A percentile compares a stretch with the other conserved stretches of the same genome.
Evolutionary conservation across 768 basidiomycete genomes (phyloP).

Genomic region (Leccinum subtestaceum): DNA sequence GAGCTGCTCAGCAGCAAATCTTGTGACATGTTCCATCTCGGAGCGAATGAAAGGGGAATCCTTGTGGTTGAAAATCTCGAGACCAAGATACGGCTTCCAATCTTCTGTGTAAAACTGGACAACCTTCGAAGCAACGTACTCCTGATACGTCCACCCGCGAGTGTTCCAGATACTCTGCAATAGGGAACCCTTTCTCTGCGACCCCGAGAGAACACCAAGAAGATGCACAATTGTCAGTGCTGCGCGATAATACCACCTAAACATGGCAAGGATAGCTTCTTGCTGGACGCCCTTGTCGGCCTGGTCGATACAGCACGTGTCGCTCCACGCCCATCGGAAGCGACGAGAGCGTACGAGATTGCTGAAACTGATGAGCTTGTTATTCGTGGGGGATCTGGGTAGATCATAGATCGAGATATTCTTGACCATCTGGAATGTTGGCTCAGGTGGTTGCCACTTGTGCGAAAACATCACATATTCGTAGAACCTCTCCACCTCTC

Average conservation of each 20-base stretch:
- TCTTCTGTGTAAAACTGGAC: not conserved
- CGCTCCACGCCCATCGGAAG: not conserved
- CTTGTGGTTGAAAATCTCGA: not conserved
- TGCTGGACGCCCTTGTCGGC: not conserved
- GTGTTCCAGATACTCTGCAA: not conserved
- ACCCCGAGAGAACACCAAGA: not conserved
- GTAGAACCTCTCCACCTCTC: not conserved
- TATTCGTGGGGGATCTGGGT: not conserved
- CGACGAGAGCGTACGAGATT: not conserved
- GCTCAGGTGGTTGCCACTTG: not conserved
- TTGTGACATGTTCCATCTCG: not conserved
- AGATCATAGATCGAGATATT: not conserved
- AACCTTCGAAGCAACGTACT: not conserved
- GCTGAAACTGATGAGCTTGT: not conserved
- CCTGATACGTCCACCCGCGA: not conserved
- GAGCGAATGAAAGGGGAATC: not conserved
- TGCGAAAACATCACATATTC: not conserved
- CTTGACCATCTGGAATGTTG: not conserved
- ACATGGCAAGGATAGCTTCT: not conserved
- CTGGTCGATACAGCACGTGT: not conserved
- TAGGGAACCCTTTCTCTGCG: not conserved
- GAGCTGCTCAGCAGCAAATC: not conserved
- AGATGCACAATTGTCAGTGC: not conserved
- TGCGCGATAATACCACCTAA: not conserved
- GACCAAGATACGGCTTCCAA: not conserved